phyloP scores from a whole-genome alignment of 179 eudicot genomes.

The Drosera spatulata region DNA sequence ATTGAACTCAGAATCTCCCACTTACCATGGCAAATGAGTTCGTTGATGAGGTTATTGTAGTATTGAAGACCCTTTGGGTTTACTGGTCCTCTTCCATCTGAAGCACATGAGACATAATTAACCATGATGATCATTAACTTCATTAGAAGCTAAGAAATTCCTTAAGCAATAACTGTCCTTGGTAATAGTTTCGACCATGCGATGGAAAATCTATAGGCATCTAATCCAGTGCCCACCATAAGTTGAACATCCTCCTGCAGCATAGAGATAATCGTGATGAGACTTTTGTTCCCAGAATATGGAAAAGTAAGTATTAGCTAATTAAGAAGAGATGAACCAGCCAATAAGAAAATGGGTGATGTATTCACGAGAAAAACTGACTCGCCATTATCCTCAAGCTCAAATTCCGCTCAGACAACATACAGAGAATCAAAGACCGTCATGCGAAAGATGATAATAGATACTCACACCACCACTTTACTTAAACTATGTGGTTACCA shows the following conservation, averaged over 20 bases:
- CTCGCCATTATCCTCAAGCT: too few relatives aligned
- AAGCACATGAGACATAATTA: conserved; percentile 1
- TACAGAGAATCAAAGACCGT: too few relatives aligned
- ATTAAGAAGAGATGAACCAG: neutral
- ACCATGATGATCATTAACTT: neutral
- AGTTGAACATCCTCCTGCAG: conserved; percentile 56
- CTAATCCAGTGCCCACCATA: conserved; percentile 51
- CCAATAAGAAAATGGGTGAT: too few relatives aligned
- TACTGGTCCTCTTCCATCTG: conserved; percentile 61
- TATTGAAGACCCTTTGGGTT: conserved; percentile 49
- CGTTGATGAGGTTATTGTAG: conserved; percentile 60
- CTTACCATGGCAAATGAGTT: conserved; percentile 46
- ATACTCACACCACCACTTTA: too few relatives aligned
- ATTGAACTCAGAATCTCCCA: too few relatives aligned
- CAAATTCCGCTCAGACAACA: too few relatives aligned
- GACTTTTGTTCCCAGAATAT: neutral
- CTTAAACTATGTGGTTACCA: too few relatives aligned
- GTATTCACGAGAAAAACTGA: too few relatives aligned
- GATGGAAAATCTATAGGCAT: conserved; percentile 59
- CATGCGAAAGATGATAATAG: too few relatives aligned
- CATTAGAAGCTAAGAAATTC: neutral
- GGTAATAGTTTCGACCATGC: conserved; percentile 71
- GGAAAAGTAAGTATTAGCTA: neutral
- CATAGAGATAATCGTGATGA: neutral
- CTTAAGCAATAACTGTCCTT: conserved; percentile 16